Base-by-base conservation (phyloP, 169 alveolate species). In the Plasmodium reichenowi region DNA sequence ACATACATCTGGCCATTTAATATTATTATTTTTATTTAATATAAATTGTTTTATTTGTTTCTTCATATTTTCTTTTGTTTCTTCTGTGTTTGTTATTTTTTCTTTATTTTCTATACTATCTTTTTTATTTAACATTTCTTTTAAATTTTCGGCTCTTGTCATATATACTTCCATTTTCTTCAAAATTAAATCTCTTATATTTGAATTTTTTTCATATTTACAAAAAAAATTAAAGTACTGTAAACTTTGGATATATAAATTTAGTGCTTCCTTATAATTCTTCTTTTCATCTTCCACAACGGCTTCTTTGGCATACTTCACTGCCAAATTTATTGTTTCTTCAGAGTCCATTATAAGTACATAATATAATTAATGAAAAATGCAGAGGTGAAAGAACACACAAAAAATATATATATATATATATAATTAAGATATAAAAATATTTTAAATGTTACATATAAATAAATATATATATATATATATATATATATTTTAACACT, bases 1-100 rank as follows among this genome's bases (percentile, higher is more conserved):
- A 48, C 98, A 98, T 1, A 98, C 97, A 93, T 98, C 99, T 54
- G 95, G 94, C 99, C 99, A 98, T 88, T 95, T 96, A 4, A 98
- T 97, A 93, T 96, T 97, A 13, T 98, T 88, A 12, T 92, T 87
- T 56, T 74, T 74, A 38, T 74, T 50, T 43, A 93, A 63, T 58
- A 92, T 70, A 70, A 80, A 66, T 13, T 75, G 87, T 52, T 67
- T 73, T 29, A 91, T 56, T 52, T 70, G 78, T 32, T 74, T 89
- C 67, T 89, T 71, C 75, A 89, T 91, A 78, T 43, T 93, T 72
- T 45, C 91, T 66, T 64, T 93, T 45, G 47, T 48, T 32, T 54
- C 92, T 72, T 62, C 89, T 12, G 78, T 48, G 67, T 63, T 78
- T 45, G 74, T 88, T 59, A 72, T 73, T 63, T 60, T 86, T 58